A percentile compares a stretch with the other conserved stretches of the same genome.
Conservation (phyloP, 2,329 filamentous ascomycete genomes). For the Aspergillus calidoustus region DNA sequence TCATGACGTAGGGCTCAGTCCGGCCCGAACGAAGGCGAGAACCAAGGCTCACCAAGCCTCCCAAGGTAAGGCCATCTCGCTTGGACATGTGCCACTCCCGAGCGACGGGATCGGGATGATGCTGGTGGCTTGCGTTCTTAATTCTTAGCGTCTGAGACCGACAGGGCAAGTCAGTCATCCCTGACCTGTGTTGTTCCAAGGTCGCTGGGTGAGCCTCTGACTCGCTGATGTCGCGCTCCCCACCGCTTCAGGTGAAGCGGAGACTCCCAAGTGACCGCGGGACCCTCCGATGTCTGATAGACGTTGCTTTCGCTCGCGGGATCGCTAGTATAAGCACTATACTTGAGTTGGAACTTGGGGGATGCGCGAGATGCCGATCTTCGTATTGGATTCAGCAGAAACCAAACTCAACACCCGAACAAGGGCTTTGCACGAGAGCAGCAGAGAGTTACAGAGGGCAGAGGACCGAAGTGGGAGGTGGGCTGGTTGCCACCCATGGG, state of each 20-base stretch:
- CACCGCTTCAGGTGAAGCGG: background rate
- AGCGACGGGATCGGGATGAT: background rate
- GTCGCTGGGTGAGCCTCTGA: background rate
- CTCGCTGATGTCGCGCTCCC: background rate
- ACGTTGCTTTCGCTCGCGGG: background rate
- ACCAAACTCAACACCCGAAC: background rate
- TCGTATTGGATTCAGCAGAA: background rate
- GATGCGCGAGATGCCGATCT: background rate
- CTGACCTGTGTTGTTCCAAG: background rate
- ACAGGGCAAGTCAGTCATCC: background rate
- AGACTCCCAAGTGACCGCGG: background rate
- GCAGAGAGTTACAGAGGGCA: background rate
- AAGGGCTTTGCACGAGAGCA: background rate
- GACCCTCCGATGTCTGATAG: background rate
- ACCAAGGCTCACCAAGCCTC: background rate
- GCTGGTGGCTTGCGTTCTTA: constrained; percentile 6
- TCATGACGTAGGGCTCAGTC: background rate
- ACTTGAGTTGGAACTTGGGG: background rate
- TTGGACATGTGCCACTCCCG: background rate
- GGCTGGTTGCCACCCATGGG: background rate
- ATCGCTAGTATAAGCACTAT: background rate
- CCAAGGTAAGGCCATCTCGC: background rate
- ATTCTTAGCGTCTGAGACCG: background rate
- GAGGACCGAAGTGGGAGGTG: background rate
- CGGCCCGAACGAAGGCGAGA: background rate